Percentiles rank a stretch among this genome's conserved stretches.
These are phyloP conservation scores for Bonia amplexicaulis DNA, from an alignment of 176 grass and related monocot genomes.

Conservation along the genomic window DNA sequence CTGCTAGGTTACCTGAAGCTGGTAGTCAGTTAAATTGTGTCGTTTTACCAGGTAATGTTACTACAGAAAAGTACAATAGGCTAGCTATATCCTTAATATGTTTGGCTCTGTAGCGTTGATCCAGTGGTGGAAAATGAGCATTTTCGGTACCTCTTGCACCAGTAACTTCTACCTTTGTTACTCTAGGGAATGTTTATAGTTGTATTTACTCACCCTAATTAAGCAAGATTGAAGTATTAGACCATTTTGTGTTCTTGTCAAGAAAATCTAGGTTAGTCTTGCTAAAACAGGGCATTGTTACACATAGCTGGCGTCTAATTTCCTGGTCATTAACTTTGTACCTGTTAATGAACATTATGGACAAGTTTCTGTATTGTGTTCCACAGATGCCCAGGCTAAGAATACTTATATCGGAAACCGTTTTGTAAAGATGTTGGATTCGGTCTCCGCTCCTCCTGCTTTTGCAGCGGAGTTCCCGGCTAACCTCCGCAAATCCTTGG, in stretches of 20 bases:
- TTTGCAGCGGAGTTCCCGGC: constrained; percentile 66
- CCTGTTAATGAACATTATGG: constrained; percentile 29
- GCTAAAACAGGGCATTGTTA: constrained; percentile 32
- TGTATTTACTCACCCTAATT: constrained; percentile 39
- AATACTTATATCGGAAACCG: constrained; percentile 16
- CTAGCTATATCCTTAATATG: constrained; percentile 5
- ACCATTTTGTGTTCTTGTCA: neutral
- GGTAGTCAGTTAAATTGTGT: constrained; percentile 60
- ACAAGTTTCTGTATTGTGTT: constrained; percentile 23
- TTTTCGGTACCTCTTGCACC: neutral
- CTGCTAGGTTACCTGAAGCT: constrained; percentile 59
- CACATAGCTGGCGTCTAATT: neutral
- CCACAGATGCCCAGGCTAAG: constrained; percentile 40
- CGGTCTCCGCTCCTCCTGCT: constrained; percentile 73
- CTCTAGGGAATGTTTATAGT: constrained; percentile 3
- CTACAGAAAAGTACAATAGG: constrained; percentile 13
- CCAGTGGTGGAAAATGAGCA: constrained; percentile 12
- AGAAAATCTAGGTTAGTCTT: constrained; percentile 24
- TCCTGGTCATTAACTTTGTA: constrained; percentile 1
- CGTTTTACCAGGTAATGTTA: constrained; percentile 69
- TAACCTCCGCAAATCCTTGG: constrained; percentile 40
- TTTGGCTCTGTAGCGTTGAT: neutral
- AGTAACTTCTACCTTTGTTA: neutral
- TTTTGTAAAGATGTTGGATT: constrained; percentile 69
- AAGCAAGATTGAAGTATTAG: constrained; percentile 30